Base-by-base conservation (phyloP, 2,329 filamentous ascomycete species). In the Aspergillus sp. region DNA sequence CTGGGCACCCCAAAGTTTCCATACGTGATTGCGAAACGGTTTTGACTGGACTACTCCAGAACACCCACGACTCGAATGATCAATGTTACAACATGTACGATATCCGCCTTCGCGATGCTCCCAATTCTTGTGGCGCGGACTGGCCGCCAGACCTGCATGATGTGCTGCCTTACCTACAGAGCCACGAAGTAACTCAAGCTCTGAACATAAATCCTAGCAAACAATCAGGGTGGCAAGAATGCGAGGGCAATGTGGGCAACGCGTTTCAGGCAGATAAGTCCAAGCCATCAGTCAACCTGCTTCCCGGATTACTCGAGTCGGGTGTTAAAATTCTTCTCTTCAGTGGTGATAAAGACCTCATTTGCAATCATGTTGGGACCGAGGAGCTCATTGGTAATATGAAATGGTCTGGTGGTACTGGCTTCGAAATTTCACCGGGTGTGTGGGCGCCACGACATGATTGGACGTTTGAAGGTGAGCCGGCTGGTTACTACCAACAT, bases 71-170 rank as follows among this genome's bases (percentile, higher is more conserved):
- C 52, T 61, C 63, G 12, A 79, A 78, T 37, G 79, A 78, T 14
- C 79, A 86, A 68, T 99, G 96, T 74, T 74, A 87, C 72, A 99
- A 99, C 78, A 97, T 98, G 91, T 99, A 99, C 75, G 95, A 99
- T 73, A 84, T 98, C 53, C 90, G 93, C 47, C 82, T 97, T 47
- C 87, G 82, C 62, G 95, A 99, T 74, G 79, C 79, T 6, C 91
- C 85, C 73, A 89, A 90, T 4, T 89, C 88, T 62, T 99, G 95
- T 73, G 95, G 95, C 65, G 96, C 96, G 93, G 93, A 92, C 78
- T 99, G 96, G 96, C 95, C 95, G 33, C 90, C 92, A 63, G 95
- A 99, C 76, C 81, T 99, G 68, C 75, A 76, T 47, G 72, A 84
- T 50, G 84, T 99, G 21, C 90, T 86, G 6, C 91, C 92, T 0